Conservation (phyloP, 129 eudicot genomes). For the Ambrosia trifida region DNA sequence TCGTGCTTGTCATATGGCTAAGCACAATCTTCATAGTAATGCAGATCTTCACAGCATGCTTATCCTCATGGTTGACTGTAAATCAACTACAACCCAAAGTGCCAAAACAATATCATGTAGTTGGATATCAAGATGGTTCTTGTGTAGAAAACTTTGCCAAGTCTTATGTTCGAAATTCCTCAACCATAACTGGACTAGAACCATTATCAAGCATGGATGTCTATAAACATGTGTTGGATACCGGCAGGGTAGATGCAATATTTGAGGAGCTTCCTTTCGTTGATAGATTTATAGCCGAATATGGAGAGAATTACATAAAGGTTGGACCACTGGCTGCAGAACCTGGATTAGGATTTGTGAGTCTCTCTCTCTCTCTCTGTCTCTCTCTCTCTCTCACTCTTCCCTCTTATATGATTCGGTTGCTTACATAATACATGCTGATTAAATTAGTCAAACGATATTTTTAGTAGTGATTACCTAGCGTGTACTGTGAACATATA, state of each 20-base stretch:
- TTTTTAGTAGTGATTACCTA: no score
- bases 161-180: background rate
- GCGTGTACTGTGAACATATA: no score
- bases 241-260: conserved; percentile 16
- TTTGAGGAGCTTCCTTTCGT: conserved; percentile 23
- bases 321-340: conserved; percentile 19
- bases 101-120: conserved; percentile 9
- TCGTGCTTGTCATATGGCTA: conserved; percentile 29
- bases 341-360: conserved; percentile 30
- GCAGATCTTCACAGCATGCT: conserved; percentile 23
- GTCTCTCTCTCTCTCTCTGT: background rate
- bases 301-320: conserved; percentile 25
- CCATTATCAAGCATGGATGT: conserved; percentile 19
- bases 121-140: conserved; percentile 23
- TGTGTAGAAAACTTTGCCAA: conserved; percentile 2
- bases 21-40: conserved; percentile 15
- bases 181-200: background rate
- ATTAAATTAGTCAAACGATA: no score
- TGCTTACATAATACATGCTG: no score
- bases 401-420: no score
- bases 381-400: background rate
- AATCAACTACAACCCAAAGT: conserved; percentile 22
- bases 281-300: conserved; percentile 14
- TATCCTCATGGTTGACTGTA: conserved; percentile 24
- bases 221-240: conserved; percentile 7